Conservation (phyloP, 2,329 filamentous ascomycete genomes). For the Paracamarosporium sp. region DNA sequence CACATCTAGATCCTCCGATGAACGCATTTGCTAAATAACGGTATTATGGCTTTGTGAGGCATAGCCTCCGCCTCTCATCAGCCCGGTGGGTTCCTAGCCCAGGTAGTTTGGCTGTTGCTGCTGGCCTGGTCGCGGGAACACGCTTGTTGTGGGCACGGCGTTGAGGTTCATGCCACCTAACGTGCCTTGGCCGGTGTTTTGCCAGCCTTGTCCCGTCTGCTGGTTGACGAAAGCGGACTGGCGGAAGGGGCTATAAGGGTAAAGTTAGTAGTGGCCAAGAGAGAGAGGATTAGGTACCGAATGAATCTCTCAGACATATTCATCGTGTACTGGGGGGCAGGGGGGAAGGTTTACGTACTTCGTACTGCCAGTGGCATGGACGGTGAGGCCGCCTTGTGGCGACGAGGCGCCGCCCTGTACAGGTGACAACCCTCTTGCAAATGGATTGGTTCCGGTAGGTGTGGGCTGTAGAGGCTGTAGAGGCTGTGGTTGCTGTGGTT, state of each 20-base stretch:
- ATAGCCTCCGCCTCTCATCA: neutral
- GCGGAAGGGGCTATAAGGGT: conserved; percentile 80
- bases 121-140: conserved; percentile 82
- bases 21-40: conserved; percentile 2
- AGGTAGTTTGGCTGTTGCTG: conserved; percentile 38
- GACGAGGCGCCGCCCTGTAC: conserved; percentile 33
- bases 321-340: no score
- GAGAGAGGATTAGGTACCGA: no score
- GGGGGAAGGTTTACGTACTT: conserved; percentile 56
- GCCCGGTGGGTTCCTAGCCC: conserved; percentile 20
- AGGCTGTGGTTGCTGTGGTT: conserved; percentile 48
- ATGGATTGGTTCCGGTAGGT: conserved; percentile 75
- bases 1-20: neutral
- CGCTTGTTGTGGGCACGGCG: conserved; percentile 76
- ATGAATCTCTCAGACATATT: neutral
- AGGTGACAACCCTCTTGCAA: conserved; percentile 63
- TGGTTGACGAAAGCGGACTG: conserved; percentile 92
- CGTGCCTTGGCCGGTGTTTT: conserved; percentile 73
- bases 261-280: conserved; percentile 2
- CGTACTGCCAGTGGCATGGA: conserved; percentile 85
- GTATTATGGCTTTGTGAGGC: neutral
- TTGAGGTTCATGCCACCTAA: conserved; percentile 78
- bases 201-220: conserved; percentile 86
- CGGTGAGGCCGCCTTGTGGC: conserved; percentile 53
- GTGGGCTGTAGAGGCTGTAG: conserved; percentile 63